Percentiles rank a stretch among this genome's conserved stretches.
phyloP scores from a whole-genome alignment of 768 basidiomycete genomes.

The Calocera cornea region DNA sequence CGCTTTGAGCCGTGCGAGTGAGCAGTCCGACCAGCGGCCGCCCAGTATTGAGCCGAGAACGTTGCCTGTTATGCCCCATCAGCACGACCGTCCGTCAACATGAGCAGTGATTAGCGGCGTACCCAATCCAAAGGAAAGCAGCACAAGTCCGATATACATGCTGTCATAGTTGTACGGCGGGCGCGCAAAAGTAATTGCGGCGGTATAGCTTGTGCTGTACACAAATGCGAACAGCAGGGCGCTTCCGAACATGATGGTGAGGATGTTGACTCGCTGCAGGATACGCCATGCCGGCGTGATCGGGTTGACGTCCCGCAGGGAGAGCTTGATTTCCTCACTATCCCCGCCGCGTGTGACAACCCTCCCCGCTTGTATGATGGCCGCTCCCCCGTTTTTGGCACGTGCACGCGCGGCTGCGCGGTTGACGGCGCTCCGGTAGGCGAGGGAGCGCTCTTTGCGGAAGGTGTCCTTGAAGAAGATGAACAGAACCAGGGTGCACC shows the following conservation, averaged over 20 bases:
- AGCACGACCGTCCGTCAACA: too few species aligned
- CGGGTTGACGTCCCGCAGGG: slow-evolving; percentile 63
- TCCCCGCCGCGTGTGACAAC: slow-evolving; percentile 2
- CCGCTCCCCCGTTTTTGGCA: slow-evolving; percentile 9
- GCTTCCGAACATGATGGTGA: slow-evolving; percentile 39
- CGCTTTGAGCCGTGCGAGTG: slow-evolving; percentile 31
- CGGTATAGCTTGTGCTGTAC: slow-evolving; percentile 62
- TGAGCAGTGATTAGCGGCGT: too few species aligned
- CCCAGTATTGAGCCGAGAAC: slow-evolving; percentile 43
- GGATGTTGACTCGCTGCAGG: slow-evolving; percentile 50
- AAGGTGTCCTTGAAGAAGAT: slow-evolving; percentile 70
- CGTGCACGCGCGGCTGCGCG: slow-evolving; percentile 24
- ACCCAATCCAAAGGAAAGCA: slow-evolving; percentile 64
- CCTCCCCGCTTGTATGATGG: background rate
- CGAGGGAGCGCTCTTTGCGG: slow-evolving; percentile 63
- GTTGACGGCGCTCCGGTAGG: slow-evolving; percentile 56
- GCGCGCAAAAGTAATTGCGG: slow-evolving; percentile 49
- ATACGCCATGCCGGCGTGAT: slow-evolving; percentile 47
- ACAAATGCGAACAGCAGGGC: slow-evolving; percentile 59
- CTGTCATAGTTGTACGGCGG: slow-evolving; percentile 51
- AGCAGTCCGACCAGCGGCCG: slow-evolving; percentile 46
- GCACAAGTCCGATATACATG: slow-evolving; percentile 58
- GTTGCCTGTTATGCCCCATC: too few species aligned
- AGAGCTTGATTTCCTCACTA: slow-evolving; percentile 34
- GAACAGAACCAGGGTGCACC: slow-evolving; percentile 41